phyloP scores from a whole-genome alignment of 305 asterid species.

The Fraxinus latifolia region DNA sequence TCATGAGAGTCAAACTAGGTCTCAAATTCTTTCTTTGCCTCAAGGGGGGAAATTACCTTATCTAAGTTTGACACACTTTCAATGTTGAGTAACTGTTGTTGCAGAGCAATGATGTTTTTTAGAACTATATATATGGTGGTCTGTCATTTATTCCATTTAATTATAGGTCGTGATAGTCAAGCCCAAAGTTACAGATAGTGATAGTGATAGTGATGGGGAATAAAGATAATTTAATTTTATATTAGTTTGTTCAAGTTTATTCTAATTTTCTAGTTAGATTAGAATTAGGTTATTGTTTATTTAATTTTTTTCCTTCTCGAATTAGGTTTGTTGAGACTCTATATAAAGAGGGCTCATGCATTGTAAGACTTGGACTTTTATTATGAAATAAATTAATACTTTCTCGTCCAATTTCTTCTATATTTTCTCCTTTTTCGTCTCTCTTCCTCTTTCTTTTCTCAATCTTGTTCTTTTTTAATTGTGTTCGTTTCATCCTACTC shows the following conservation, averaged over 20 bases:
- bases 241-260: neutral
- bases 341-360: neutral
- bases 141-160: slow-evolving; percentile 20
- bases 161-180: slow-evolving; percentile 38
- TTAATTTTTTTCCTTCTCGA: neutral
- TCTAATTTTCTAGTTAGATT: neutral
- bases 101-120: neutral
- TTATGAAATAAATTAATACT: neutral
- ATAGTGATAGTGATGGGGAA: slow-evolving; percentile 32
- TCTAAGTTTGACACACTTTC: neutral
- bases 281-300: too few species aligned
- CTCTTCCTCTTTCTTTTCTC: neutral
- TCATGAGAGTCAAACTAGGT: neutral
- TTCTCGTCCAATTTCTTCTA: neutral
- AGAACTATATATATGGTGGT: neutral
- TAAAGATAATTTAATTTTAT: neutral
- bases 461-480: neutral
- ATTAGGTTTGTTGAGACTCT: neutral
- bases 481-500: neutral
- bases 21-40: neutral
- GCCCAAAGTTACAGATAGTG: slow-evolving; percentile 86
- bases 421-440: neutral
- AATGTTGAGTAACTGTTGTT: neutral
- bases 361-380: neutral
- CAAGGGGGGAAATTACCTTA: neutral